Evolutionary conservation across 805 yeast species (phyloP).

Genomic region (Wickerhamiella azyma): DNA sequence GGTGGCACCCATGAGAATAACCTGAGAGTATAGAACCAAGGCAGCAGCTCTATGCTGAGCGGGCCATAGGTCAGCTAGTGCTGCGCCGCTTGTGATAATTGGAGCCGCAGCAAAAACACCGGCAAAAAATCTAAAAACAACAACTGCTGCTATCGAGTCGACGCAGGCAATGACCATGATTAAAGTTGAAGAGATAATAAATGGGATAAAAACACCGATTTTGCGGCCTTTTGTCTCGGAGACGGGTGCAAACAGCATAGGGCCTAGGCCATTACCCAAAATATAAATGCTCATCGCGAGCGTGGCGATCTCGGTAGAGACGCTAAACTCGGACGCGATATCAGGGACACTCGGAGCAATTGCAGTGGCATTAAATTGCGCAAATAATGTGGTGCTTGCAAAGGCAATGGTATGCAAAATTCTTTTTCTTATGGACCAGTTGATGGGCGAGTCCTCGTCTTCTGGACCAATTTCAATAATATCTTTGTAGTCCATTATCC

Average conservation of each 20-base stretch:
- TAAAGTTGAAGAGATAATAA: slow-evolving; percentile 35
- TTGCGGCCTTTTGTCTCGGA: slow-evolving; percentile 46
- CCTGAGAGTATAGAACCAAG: slow-evolving; percentile 34
- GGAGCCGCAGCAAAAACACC: slow-evolving; percentile 49
- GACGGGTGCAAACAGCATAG: slow-evolving; percentile 44
- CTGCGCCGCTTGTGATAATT: slow-evolving; percentile 47
- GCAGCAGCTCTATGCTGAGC: slow-evolving; percentile 42
- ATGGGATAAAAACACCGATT: slow-evolving; percentile 34
- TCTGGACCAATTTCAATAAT: slow-evolving; percentile 20
- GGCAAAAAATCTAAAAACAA: slow-evolving; percentile 41
- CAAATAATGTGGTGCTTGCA: slow-evolving; percentile 37
- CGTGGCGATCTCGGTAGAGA: slow-evolving; percentile 33
- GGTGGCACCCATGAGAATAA: slow-evolving; percentile 33
- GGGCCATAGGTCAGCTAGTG: slow-evolving; percentile 43
- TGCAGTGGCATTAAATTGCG: slow-evolving; percentile 41
- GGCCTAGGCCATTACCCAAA: slow-evolving; percentile 49
- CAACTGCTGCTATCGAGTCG: slow-evolving; percentile 30
- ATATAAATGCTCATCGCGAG: slow-evolving; percentile 43
- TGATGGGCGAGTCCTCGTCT: slow-evolving; percentile 31
- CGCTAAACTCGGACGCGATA: slow-evolving; percentile 34
- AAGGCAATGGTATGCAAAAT: slow-evolving; percentile 28
- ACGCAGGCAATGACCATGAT: slow-evolving; percentile 28
- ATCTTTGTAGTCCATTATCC: background rate
- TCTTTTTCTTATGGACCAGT: slow-evolving; percentile 38
- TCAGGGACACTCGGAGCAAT: slow-evolving; percentile 38